Evolutionary conservation across 1,139 yeast genomes (phyloP), one percentile per base, ranked within the genome.

Genomic region (Saccharomyces hybrid): DNA sequence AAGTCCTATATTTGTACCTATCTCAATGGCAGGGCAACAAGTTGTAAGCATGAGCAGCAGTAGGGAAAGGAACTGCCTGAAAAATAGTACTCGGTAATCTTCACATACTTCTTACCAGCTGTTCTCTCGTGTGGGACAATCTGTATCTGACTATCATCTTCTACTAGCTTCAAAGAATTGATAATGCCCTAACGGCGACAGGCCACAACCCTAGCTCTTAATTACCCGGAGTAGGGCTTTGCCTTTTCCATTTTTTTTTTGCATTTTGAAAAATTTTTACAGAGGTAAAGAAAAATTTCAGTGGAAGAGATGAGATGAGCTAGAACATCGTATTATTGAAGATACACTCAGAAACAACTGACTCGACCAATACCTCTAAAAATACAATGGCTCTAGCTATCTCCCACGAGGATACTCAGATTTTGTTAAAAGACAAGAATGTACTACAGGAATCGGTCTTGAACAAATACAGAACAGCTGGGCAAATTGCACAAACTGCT

Each of bases 401-500:
- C 61, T 84, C 83, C 60, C 82, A 79, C 66, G 85, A 82, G 64
- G 93, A 86, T 69, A 83, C 90, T 61, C 84, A 86, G 66, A 75
- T 84, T 63, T 79, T 89, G 61, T 78, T 89, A 63, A 84, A 83
- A 64, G 85, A 85, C 63, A 88, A 83, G 71, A 89, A 89, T 70
- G 78, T 82, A 52, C 77, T 89, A 59, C 77, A 76, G 61, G 84
- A 78, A 41, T 61, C 78, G 14, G 83, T 86, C 16, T 69, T 88
- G 50, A 91, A 85, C 63, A 91, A 90, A 73, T 90, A 91, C 73
- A 80, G 96, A 70, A 78, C 83, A 52, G 97, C 97, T 7, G 98
- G 97, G 48, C 91, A 88, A 72, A 84, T 91, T 63, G 77, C 95
- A n/a, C 97, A 90, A 73, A 86, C 96, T 20, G 88, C 90, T 53